Percentiles rank a stretch among this genome's conserved stretches.
These are phyloP conservation scores for Pythium oligandrum DNA, from an alignment of 352 stramenopile genomes.

Conservation along the genomic window DNA sequence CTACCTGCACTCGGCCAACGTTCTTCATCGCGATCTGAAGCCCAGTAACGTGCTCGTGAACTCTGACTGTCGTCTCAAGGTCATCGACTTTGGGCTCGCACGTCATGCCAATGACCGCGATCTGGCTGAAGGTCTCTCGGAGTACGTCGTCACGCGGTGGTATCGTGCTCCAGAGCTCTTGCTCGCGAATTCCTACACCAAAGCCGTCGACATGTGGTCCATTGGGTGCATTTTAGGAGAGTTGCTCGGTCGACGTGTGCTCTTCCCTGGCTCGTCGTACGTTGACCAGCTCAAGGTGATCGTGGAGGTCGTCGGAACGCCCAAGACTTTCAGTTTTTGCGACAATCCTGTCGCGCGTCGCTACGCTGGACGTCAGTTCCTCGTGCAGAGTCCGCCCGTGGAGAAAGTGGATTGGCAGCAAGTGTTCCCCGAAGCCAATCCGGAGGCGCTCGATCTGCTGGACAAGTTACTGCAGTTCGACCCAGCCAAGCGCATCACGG, in stretches of 20 bases:
- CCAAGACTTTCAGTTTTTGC: conserved; percentile 80
- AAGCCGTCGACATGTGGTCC: conserved; percentile 93
- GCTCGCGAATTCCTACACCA: conserved; percentile 79
- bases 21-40: conserved; percentile 96
- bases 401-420: conserved; percentile 72
- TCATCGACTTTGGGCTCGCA: conserved; percentile 88
- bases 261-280: conserved; percentile 84
- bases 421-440: conserved; percentile 81
- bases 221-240: conserved; percentile 99
- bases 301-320: conserved; percentile 80
- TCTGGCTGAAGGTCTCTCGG: conserved; percentile 76
- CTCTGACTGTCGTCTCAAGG: conserved; percentile 84
- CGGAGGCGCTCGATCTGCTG: conserved; percentile 82
- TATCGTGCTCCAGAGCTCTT: conserved; percentile 86
- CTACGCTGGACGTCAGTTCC: conserved; percentile 80
- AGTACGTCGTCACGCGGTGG: conserved; percentile 94
- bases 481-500: conserved; percentile 81
- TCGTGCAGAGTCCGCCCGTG: conserved; percentile 65
- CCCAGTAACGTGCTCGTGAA: conserved; percentile 97
- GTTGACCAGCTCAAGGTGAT: conserved; percentile 87
- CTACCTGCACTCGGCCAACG: conserved; percentile 94
- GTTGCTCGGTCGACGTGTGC: conserved; percentile 87
- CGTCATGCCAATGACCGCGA: conserved; percentile 77
- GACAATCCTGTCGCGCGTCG: conserved; percentile 79
- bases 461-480: conserved; percentile 87